Base-by-base conservation (phyloP, 306 rosid species). In the Ceratonia siliqua region DNA sequence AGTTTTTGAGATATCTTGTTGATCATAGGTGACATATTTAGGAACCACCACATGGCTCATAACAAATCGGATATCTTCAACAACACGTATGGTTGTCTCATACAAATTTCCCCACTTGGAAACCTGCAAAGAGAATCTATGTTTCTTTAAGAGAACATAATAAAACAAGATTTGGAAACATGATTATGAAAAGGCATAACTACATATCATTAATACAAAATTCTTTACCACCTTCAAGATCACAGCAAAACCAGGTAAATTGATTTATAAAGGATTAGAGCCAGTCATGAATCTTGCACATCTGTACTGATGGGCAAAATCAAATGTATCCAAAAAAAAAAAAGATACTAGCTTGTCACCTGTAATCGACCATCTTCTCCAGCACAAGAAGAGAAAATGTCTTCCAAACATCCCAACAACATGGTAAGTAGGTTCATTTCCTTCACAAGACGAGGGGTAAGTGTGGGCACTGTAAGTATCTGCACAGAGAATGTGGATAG, bases 31-130 rank as follows among this genome's bases (percentile, higher is more conserved):
- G 70, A 89, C 87, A 68, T 83, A 90, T 82, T 81, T 85, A 68
- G 96, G 85, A 59, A 95, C 98, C 75, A 56, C 73, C 63, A 81
- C 79, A 79, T 95, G 99, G 76, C 96, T 89, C 99, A 95, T 83
- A 43, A 90, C 98, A 89, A 95, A 95, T 45, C 97, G 89, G 83
- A 95, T 83, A 87, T 95, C 99, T 81, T 95, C 98, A 82, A 89
- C 74, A 65, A 92, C 92, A 32, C 99, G 98, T 64, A 89, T 35
- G 15, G 98, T 92, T 39, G 89, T 81, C 25, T 92, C 93, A 55
- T 82, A 81, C 85, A 87, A 84, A 72, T 70, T 75, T 72, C 78
- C 86, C 91, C 89, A 95, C 83, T 39, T 89, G 42, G 84, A 58
- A 82, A 89, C 87, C 99, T 95, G 82, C 66, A 80, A 84, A 55